phyloP scores from a whole-genome alignment of 768 basidiomycete genomes.

The Dentipellis sp. region DNA sequence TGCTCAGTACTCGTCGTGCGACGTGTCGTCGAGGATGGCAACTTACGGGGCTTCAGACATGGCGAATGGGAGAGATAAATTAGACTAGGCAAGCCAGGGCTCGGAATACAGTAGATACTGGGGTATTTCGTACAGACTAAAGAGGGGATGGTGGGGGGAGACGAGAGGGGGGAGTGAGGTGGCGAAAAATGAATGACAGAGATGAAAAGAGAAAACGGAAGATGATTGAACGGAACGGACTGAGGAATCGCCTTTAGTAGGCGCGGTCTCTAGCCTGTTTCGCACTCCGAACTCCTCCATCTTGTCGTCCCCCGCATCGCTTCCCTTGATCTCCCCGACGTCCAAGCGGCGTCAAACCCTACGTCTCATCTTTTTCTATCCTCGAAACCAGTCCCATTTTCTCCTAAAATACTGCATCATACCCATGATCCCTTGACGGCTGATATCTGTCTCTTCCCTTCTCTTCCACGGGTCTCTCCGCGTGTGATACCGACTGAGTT shows the following conservation, averaged over 20 bases:
- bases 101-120: neutral
- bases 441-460: no score
- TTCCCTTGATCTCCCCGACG: neutral
- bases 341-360: neutral
- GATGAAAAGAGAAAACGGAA: neutral
- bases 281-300: neutral
- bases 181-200: neutral
- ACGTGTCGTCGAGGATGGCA: neutral
- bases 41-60: neutral
- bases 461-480: no score
- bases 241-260: neutral
- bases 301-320: neutral
- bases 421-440: no score
- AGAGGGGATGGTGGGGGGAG: neutral
- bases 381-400: neutral
- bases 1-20: neutral
- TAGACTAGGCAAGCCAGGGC: neutral
- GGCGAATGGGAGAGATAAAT: neutral
- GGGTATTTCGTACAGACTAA: neutral
- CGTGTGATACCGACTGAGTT: no score
- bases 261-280: neutral
- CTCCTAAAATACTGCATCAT: no score
- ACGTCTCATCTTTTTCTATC: neutral
- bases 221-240: neutral
- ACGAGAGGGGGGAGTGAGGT: neutral